Percentiles rank a stretch among this genome's conserved stretches.
phyloP scores from a whole-genome alignment of 441 rosid species.

The Populus tomentosa region DNA sequence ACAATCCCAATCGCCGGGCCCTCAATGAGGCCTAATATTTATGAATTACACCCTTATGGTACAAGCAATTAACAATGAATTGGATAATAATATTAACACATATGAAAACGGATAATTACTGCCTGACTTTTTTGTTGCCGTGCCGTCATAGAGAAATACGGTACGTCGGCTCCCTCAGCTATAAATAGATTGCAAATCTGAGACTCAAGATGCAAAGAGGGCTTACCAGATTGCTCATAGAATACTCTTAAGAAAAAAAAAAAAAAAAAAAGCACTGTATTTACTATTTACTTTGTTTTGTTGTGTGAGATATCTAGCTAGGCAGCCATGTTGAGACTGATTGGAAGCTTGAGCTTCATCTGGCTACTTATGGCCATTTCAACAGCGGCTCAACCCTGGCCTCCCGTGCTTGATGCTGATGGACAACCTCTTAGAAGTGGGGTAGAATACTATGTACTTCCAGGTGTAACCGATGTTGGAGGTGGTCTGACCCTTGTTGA shows the following conservation, averaged over 20 bases:
- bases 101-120: background rate
- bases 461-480: constrained; percentile 10
- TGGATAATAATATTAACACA: background rate
- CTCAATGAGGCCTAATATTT: background rate
- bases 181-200: background rate
- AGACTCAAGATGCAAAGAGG: background rate
- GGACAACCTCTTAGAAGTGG: background rate
- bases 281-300: background rate
- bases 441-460: constrained; percentile 3
- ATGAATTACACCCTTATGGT: background rate
- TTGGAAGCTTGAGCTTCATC: background rate
- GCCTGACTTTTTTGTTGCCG: background rate
- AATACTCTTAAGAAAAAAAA: background rate
- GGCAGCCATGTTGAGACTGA: background rate
- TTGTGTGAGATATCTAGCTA: background rate
- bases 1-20: background rate
- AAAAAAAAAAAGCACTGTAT: too few relatives aligned
- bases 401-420: background rate
- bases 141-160: background rate
- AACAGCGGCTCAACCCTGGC: background rate
- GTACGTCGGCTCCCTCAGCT: background rate
- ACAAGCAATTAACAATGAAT: background rate
- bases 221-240: background rate
- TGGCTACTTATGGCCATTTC: background rate
- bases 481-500: constrained; percentile 7